phyloP scores from a whole-genome alignment of 805 yeast genomes.

The Candida corydali region DNA sequence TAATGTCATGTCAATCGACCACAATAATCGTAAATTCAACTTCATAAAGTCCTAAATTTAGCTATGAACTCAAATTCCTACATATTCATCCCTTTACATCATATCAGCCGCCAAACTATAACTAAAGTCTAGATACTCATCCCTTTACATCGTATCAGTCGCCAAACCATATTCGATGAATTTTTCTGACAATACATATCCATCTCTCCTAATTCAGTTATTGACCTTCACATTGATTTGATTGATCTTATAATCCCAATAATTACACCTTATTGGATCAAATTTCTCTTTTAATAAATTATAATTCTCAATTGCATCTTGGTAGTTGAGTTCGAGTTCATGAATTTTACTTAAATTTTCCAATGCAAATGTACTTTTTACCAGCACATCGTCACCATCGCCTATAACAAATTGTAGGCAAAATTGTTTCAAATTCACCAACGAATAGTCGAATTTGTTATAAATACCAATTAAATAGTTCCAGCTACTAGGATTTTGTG shows the following conservation, averaged over 20 bases:
- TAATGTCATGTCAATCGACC: too few species aligned
- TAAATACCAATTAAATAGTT: constrained; percentile 67
- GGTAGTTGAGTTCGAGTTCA: constrained; percentile 18
- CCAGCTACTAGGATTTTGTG: constrained; percentile 87
- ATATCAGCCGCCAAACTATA: too few species aligned
- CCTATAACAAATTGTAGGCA: constrained; percentile 38
- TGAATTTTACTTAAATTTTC: constrained; percentile 58
- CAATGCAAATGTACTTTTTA: constrained; percentile 57
- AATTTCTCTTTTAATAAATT: constrained; percentile 46
- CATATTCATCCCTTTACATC: too few species aligned
- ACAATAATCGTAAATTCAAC: too few species aligned
- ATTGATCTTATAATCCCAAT: constrained; percentile 50
- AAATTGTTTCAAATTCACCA: constrained; percentile 42
- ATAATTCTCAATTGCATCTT: constrained; percentile 43
- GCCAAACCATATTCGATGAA: too few species aligned
- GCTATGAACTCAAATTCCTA: too few species aligned
- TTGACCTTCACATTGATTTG: too few species aligned
- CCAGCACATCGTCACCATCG: constrained; percentile 17
- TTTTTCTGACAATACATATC: too few species aligned
- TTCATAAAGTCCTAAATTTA: too few species aligned
- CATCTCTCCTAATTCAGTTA: too few species aligned
- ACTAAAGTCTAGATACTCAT: too few species aligned
- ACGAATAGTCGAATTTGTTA: constrained; percentile 17
- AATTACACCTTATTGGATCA: constrained; percentile 60
- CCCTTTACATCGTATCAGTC: too few species aligned